Percentiles rank a stretch among this genome's conserved stretches.
Conservation (phyloP, 805 yeast species). For the Monosporozyma servazzii region DNA sequence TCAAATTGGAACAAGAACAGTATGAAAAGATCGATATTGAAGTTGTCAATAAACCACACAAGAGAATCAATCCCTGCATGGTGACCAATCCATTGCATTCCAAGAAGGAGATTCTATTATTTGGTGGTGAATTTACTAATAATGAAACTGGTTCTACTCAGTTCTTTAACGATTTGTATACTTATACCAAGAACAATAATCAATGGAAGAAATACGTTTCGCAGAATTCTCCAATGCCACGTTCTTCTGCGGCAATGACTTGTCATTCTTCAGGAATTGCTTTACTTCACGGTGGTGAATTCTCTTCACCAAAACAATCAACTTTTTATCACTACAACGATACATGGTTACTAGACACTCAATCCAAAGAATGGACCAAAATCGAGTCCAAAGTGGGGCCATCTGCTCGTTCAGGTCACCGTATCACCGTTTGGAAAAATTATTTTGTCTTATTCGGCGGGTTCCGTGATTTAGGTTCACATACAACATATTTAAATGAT, state of each 20-base stretch:
- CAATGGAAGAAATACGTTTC: constrained; percentile 74
- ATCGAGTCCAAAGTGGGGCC: constrained; percentile 59
- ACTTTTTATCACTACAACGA: constrained; percentile 95
- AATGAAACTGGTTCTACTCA: constrained; percentile 40
- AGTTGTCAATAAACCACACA: constrained; percentile 49
- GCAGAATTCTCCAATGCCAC: constrained; percentile 81
- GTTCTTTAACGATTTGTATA: constrained; percentile 73
- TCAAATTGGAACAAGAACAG: constrained; percentile 69
- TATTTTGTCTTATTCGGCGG: constrained; percentile 83
- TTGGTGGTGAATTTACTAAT: constrained; percentile 77
- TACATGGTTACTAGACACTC: constrained; percentile 86
- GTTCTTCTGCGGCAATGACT: constrained; percentile 90
- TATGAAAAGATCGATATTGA: constrained; percentile 65
- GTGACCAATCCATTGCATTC: constrained; percentile 68
- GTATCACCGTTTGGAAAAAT: constrained; percentile 88
- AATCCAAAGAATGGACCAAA: constrained; percentile 82
- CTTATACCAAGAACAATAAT: constrained; percentile 67
- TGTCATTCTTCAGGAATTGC: constrained; percentile 86
- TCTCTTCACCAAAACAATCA: constrained; percentile 90
- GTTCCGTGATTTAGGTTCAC: constrained; percentile 77
- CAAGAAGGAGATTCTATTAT: constrained; percentile 66
- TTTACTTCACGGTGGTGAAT: constrained; percentile 91
- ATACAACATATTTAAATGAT: constrained; percentile 76
- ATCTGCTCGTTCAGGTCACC: constrained; percentile 82
- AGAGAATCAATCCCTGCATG: constrained; percentile 65